Base-by-base conservation (phyloP, 805 yeast genomes). In the Wickerhamiella bombiphila region DNA sequence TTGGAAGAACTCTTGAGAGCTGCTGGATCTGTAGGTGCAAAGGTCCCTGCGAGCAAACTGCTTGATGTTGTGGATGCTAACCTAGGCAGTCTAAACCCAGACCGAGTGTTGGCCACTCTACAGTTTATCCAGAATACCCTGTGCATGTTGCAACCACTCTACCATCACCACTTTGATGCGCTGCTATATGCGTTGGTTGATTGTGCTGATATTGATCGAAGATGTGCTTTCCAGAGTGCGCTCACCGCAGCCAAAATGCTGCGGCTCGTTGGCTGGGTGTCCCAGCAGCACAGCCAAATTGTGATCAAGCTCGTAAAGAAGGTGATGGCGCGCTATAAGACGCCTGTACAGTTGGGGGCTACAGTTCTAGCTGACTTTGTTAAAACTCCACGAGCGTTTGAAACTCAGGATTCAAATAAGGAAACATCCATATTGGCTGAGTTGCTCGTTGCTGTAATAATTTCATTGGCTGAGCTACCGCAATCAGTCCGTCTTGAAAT, bases 401-500 rank as follows among this genome's bases (percentile, higher is more conserved):
- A 22, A 9, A 22, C 20, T 0, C 60, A 69, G 5, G 54, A 69
- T 36, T 36, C 21, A 4, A 11, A 25, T 3, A 14, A 7, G 1
- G 32, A 34, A 5, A 5, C 25, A 2, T 20, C 14, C 3, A 21
- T 14, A 0, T 60, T 72, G 5, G 53, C 69, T 36, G 39, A 41
- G 2, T 78, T 81, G 47, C 65, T 80, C 41, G 59, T 55, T 14
- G 50, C 60, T 1, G 56, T 76, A 5, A 53, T 80, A 19, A 54
- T 65, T 14, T 66, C 63, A 39, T 64, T 69, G 36, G 60, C 58
- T 7, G 56, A 60, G 1, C 54, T 83, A 32, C 72, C 86, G 1
- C 65, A 79, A 1, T 71, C 79, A 2, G 74, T 74, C 46, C 70
- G 79, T 42, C 65, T 74, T 34, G 69, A 69, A 43, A 65, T 82